Conservation (phyloP, 495 filamentous ascomycete genomes). For the Penicillium flavigenum region DNA sequence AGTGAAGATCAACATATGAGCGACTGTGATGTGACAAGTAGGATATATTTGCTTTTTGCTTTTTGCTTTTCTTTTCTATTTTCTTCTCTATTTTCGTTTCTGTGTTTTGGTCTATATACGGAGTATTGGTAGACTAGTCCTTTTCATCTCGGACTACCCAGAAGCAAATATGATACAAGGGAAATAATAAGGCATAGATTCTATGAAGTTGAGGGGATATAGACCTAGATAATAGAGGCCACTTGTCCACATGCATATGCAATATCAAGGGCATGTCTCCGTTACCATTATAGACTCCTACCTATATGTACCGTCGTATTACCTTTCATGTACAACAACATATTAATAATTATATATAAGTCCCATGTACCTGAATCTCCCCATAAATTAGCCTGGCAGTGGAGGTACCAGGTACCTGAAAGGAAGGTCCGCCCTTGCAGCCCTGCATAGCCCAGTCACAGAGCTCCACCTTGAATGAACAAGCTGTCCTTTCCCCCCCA, state of each 20-base stretch:
- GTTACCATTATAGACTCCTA: not conserved
- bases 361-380: not conserved
- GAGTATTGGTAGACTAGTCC: no score
- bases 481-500: conserved; percentile 48
- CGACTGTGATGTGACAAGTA: not conserved
- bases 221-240: not conserved
- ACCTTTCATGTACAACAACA: no score
- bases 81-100: no score
- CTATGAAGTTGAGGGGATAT: no score
- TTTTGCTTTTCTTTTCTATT: not conserved
- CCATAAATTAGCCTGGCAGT: not conserved
- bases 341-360: not conserved
- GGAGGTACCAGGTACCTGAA: conserved; percentile 7
- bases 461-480: conserved; percentile 43
- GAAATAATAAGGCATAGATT: no score
- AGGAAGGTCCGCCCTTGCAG: conserved; percentile 10
- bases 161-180: no score
- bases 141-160: no score
- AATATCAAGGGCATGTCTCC: not conserved
- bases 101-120: no score
- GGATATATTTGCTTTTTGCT: not conserved
- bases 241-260: conserved; percentile 7
- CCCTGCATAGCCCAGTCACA: conserved; percentile 30
- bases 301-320: no score
- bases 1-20: not conserved